phyloP scores from a whole-genome alignment of 805 yeast species.

The Spathaspora passalidarum region DNA sequence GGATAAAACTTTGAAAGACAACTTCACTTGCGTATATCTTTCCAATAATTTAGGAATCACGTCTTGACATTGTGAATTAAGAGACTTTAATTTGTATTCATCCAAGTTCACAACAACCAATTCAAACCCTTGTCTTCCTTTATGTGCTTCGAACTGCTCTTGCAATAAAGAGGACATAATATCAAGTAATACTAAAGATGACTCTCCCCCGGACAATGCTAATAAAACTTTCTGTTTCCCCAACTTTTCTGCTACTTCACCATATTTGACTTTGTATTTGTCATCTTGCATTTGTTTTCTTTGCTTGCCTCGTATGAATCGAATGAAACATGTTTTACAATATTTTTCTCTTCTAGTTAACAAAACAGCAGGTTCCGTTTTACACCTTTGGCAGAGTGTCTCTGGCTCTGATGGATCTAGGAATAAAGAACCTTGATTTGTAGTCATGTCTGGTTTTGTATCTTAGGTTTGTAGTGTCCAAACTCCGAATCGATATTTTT shows the following conservation, averaged over 20 bases:
- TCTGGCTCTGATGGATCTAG: not conserved
- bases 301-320: conserved; percentile 76
- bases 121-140: conserved; percentile 68
- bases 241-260: conserved; percentile 30
- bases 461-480: not conserved
- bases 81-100: conserved; percentile 21
- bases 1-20: conserved; percentile 40
- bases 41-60: conserved; percentile 16
- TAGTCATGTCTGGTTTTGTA: not conserved
- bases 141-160: conserved; percentile 60
- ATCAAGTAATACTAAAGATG: conserved; percentile 69
- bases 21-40: conserved; percentile 17
- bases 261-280: conserved; percentile 67
- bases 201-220: conserved; percentile 63
- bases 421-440: not conserved
- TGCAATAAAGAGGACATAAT: conserved; percentile 56
- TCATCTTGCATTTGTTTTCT: conserved; percentile 74
- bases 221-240: conserved; percentile 48
- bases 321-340: conserved; percentile 64
- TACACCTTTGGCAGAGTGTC: conserved; percentile 49
- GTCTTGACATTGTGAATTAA: conserved; percentile 14
- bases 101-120: conserved; percentile 51
- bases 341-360: conserved; percentile 62
- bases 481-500: not conserved
- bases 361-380: conserved; percentile 37